phyloP scores from a whole-genome alignment of 2,329 filamentous ascomycete species.

The Tricladium varicosporioides region DNA sequence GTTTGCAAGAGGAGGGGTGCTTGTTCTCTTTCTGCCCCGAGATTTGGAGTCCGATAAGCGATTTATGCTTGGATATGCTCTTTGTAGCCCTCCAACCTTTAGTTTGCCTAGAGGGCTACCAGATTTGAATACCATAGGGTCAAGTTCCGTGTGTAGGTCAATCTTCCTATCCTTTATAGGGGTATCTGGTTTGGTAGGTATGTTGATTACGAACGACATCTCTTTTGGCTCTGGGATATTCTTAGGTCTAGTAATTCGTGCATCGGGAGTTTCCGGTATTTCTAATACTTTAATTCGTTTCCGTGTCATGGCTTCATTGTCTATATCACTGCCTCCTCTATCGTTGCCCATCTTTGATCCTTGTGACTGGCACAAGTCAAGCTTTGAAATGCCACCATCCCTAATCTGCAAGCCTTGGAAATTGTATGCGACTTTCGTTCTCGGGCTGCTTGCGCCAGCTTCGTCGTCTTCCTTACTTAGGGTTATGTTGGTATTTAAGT shows the following conservation, averaged over 20 bases:
- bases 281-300: slow-evolving; percentile 28
- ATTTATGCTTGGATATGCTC: slow-evolving; percentile 31
- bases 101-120: slow-evolving; percentile 14
- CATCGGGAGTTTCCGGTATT: slow-evolving; percentile 29
- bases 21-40: slow-evolving; percentile 24
- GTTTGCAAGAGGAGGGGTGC: slow-evolving; percentile 25
- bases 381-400: slow-evolving; percentile 19
- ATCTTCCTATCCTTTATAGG: slow-evolving; percentile 16
- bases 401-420: slow-evolving; percentile 32
- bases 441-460: slow-evolving; percentile 21
- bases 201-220: slow-evolving; percentile 6
- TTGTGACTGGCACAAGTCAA: slow-evolving; percentile 20
- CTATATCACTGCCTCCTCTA: background rate
- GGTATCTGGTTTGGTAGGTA: slow-evolving; percentile 8
- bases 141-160: slow-evolving; percentile 24
- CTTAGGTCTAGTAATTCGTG: background rate
- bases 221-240: slow-evolving; percentile 11
- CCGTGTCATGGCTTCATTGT: slow-evolving; percentile 15
- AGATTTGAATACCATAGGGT: slow-evolving; percentile 28
- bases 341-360: background rate
- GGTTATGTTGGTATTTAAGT: slow-evolving; percentile 13
- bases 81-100: slow-evolving; percentile 16
- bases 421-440: slow-evolving; percentile 32
- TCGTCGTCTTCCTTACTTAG: slow-evolving; percentile 9
- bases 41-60: slow-evolving; percentile 31